These are phyloP conservation scores for Raffaelea albimanens DNA, from an alignment of 2,329 filamentous ascomycete species.

Conservation along the genomic window DNA sequence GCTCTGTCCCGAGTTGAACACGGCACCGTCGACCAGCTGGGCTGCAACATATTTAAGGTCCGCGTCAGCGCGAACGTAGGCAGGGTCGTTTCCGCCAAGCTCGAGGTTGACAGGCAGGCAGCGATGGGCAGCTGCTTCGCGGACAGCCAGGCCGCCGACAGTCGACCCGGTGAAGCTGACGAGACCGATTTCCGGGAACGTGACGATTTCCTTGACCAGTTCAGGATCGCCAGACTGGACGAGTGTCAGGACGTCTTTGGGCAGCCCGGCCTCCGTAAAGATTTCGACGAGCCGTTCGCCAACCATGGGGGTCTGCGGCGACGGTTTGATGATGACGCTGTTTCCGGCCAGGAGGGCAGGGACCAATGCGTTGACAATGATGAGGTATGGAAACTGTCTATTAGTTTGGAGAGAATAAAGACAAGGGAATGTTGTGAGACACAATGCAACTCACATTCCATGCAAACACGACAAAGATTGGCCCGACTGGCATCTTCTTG, in stretches of 20 bases:
- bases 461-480: constrained; percentile 81
- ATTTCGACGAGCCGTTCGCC: constrained; percentile 72
- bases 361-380: constrained; percentile 83
- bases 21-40: constrained; percentile 89
- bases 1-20: constrained; percentile 96
- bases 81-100: constrained; percentile 89
- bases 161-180: constrained; percentile 95
- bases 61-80: constrained; percentile 78
- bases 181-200: constrained; percentile 64
- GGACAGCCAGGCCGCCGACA: constrained; percentile 77
- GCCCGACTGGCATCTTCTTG: constrained; percentile 77
- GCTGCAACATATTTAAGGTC: constrained; percentile 85
- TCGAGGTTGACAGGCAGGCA: constrained; percentile 82
- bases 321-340: constrained; percentile 87
- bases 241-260: constrained; percentile 76
- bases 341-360: constrained; percentile 88
- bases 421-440: not conserved
- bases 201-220: constrained; percentile 69
- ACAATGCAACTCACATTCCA: constrained; percentile 87
- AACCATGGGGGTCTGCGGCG: constrained; percentile 87
- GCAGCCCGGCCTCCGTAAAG: constrained; percentile 73
- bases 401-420: not conserved
- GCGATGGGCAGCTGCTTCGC: constrained; percentile 73
- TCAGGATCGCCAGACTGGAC: constrained; percentile 78
- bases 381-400: constrained; percentile 74